Percentiles rank a stretch among this genome's conserved stretches.
phyloP scores from a whole-genome alignment of 1,284 basidiomycete species.

The Cutaneotrichosporon daszewskae region DNA sequence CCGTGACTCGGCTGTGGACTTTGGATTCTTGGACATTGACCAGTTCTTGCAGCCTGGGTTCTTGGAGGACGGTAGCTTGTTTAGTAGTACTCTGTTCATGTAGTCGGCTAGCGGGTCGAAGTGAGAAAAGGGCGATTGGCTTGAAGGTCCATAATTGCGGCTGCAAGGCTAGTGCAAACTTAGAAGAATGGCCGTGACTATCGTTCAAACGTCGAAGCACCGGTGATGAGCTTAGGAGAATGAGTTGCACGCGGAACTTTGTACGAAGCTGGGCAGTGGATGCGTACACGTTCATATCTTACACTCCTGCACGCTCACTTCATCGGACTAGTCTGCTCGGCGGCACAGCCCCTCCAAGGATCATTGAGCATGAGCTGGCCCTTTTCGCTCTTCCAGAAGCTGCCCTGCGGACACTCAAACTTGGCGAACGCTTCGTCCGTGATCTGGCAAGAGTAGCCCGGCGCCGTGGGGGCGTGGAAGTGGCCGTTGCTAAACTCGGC shows the following conservation, averaged over 20 bases:
- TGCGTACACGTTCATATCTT: no score
- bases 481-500: conserved; percentile 17
- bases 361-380: conserved; percentile 26
- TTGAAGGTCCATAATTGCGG: no score
- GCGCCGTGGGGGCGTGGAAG: conserved; percentile 21
- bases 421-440: conserved; percentile 21
- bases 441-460: conserved; percentile 24
- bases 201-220: no score
- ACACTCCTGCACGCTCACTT: conserved; percentile 9
- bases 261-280: no score
- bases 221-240: no score
- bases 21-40: conserved; percentile 13
- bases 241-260: no score
- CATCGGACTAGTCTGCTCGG: conserved; percentile 23
- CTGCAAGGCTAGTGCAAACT: no score
- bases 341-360: conserved; percentile 21
- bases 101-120: no score
- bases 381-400: conserved; percentile 25
- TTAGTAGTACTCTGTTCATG: conserved; percentile 2
- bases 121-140: no score
- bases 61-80: conserved; percentile 12
- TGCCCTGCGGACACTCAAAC: conserved; percentile 22
- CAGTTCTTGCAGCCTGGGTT: conserved; percentile 17
- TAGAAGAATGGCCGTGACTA: no score
- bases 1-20: conserved; percentile 2